These are phyloP conservation scores for Hypomontagnella monticulosa DNA, from an alignment of 495 filamentous ascomycete genomes.

Conservation along the genomic window DNA sequence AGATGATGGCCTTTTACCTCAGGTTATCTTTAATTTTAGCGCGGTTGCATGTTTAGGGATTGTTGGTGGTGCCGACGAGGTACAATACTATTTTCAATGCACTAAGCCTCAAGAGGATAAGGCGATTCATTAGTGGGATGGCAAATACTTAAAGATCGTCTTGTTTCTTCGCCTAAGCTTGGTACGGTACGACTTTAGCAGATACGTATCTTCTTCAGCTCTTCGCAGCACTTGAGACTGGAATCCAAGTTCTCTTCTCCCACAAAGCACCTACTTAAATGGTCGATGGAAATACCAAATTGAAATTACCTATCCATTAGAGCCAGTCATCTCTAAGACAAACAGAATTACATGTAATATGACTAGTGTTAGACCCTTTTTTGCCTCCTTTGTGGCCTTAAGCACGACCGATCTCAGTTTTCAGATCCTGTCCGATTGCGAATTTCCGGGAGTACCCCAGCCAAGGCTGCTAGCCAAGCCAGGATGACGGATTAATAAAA, in stretches of 20 bases:
- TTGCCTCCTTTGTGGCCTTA: constrained; percentile 1
- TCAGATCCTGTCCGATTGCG: constrained; percentile 43
- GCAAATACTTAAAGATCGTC: constrained; percentile 38
- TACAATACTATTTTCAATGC: constrained; percentile 42
- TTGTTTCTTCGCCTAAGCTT: constrained; percentile 39
- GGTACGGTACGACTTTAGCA: constrained; percentile 17
- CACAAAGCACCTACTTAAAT: too few species aligned
- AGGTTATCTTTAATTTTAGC: constrained; percentile 27
- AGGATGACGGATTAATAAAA: constrained; percentile 45
- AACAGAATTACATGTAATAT: constrained; percentile 1
- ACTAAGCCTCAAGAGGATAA: constrained; percentile 33
- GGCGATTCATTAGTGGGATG: constrained; percentile 34
- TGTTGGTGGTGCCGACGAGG: constrained; percentile 34
- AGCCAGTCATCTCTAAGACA: neutral
- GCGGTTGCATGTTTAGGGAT: constrained; percentile 32
- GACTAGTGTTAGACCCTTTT: neutral
- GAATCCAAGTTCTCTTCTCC: constrained; percentile 24
- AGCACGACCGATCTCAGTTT: constrained; percentile 39
- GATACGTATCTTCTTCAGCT: constrained; percentile 33
- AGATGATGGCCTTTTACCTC: neutral
- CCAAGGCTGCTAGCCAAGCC: constrained; percentile 35
- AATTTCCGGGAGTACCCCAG: constrained; percentile 45
- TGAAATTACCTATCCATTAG: neutral
- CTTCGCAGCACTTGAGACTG: constrained; percentile 9
- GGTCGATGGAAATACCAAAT: neutral